Evolutionary conservation across 2,329 filamentous ascomycete species (phyloP).

Genomic region (Neofusicoccum ribis): DNA sequence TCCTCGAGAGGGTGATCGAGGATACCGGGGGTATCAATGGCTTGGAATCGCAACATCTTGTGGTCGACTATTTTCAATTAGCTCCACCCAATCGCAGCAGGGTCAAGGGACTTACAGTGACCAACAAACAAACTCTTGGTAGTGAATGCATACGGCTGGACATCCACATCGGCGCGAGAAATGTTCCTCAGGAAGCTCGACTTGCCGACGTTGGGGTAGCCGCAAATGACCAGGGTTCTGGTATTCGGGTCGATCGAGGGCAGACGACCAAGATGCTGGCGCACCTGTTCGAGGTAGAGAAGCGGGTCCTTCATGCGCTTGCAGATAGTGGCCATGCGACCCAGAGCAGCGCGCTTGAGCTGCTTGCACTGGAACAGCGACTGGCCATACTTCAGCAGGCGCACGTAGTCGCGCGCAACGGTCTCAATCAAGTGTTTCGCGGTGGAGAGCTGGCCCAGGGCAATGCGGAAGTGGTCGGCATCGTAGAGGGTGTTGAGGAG

Average conservation of each 20-base stretch:
- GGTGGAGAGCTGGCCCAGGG: constrained; percentile 91
- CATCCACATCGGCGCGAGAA: constrained; percentile 91
- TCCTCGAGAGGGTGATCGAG: constrained; percentile 96
- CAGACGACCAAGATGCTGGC: constrained; percentile 94
- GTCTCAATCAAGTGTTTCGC: constrained; percentile 97
- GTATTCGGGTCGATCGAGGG: constrained; percentile 99
- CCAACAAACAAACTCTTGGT: constrained; percentile 97
- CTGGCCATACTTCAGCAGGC: constrained; percentile 93
- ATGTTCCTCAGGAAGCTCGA: constrained; percentile 92
- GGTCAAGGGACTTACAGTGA: constrained; percentile 56
- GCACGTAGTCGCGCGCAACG: constrained; percentile 92
- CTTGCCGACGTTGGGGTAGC: constrained; percentile 97
- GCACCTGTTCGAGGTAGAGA: constrained; percentile 92
- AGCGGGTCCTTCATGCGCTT: constrained; percentile 93
- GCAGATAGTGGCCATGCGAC: constrained; percentile 97
- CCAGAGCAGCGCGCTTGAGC: constrained; percentile 91
- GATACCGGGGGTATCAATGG: constrained; percentile 98
- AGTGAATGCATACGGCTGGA: constrained; percentile 97
- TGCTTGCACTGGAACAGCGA: constrained; percentile 99
- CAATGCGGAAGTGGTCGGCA: constrained; percentile 89
- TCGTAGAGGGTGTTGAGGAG: constrained; percentile 98
- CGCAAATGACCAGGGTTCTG: constrained; percentile 90
- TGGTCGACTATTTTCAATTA: constrained; percentile 90
- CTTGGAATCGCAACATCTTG: constrained; percentile 87
- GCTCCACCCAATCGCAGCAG: constrained; percentile 40